phyloP scores from a whole-genome alignment of 78 protist species.

The Guillardia theta region DNA sequence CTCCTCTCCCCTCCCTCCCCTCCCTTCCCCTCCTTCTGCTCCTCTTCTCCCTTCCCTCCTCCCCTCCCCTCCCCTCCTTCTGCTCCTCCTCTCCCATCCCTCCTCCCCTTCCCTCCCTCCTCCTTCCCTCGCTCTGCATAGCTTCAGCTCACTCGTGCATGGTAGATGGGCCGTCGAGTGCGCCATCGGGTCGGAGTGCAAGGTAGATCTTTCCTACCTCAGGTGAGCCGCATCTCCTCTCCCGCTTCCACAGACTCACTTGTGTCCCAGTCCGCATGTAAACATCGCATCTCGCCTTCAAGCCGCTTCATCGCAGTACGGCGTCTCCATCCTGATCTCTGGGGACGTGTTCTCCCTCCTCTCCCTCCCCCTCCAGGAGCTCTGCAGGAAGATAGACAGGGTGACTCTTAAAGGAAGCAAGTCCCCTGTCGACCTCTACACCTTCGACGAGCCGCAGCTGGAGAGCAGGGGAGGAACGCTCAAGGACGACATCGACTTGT shows the following conservation, averaged over 20 bases:
- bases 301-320: slow-evolving; percentile 37
- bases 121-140: too few species aligned
- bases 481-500: background rate
- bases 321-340: slow-evolving; percentile 2
- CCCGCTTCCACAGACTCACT: too few species aligned
- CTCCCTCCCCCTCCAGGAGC: background rate
- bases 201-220: background rate
- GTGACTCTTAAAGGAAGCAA: background rate
- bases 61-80: too few species aligned
- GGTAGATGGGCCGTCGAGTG: slow-evolving; percentile 52
- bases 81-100: too few species aligned
- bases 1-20: too few species aligned
- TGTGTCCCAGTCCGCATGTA: slow-evolving; percentile 52
- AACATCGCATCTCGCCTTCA: slow-evolving; percentile 10
- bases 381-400: background rate
- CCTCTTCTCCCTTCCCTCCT: too few species aligned
- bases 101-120: too few species aligned
- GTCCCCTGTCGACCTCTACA: background rate
- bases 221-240: too few species aligned
- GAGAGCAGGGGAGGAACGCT: background rate
- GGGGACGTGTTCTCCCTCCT: background rate
- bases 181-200: slow-evolving; percentile 38
- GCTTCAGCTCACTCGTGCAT: slow-evolving; percentile 41
- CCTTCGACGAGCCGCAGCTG: background rate
- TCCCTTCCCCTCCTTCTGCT: too few species aligned